Evolutionary conservation across 495 filamentous ascomycete species (phyloP), one percentile per base, ranked within the genome.

Genomic region (Cudoniella acicularis): DNA sequence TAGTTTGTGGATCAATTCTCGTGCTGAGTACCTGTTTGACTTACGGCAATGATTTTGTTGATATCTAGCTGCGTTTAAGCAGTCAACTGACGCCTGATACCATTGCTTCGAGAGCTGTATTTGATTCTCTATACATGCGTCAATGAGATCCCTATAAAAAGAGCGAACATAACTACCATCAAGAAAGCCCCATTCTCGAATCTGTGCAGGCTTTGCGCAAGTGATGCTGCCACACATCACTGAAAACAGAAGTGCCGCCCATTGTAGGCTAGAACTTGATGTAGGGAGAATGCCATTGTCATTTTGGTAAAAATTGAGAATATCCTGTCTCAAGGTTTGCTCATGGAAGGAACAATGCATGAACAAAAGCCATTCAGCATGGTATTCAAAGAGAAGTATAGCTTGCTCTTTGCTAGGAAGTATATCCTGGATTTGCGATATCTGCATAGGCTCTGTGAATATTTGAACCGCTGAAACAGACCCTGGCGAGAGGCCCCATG

Each of bases 231-330:
- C 74, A 3, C 69, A 69, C 3, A 78, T 64, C 10, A 78, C 63
- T 0, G 75, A 58, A 52, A 78, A 77, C 0, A 78, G 59, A 3
- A 78, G 63, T 2, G 72, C 67, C 0, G 69, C 63, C 75, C 74
- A 78, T 61, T 73, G 72, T 52, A 72, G 63, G 52, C 70, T 63
- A 46, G 67, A 56, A 8, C 64, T 57, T 2, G 56, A 43, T 1
- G 52, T 42, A 4, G 65, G 57, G 10, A 77, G 49, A 0, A 59
- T 50, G 8, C 71, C 69, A 9, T 68, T 26, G 10, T 56, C 53
- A n/a, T 65, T 45, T 2, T 67, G 56, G 43, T 71, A 75, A 23
- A 74, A 74, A 10, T 63, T 48, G 11, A 68, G 54, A 4, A 77
- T 51, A n/a, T 69, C 59, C 25, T 58, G 46, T 1, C 62, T 62